phyloP scores from a whole-genome alignment of 352 stramenopile genomes.

The Phytophthora sp. region DNA sequence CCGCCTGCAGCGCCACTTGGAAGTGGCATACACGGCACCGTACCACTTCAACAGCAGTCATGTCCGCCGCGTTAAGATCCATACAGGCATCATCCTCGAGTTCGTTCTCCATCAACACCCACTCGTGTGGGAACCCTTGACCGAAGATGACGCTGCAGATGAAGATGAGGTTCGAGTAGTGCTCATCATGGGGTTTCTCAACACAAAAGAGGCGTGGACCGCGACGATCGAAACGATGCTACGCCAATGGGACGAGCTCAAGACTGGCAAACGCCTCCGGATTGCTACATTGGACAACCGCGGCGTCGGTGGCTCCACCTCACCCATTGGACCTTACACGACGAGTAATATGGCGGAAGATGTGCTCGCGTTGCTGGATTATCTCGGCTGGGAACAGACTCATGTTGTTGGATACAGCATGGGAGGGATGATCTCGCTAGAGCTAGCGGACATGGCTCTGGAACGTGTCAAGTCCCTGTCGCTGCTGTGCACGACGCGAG shows the following conservation, averaged over 20 bases:
- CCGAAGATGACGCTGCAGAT: neutral
- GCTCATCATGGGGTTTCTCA: conserved; percentile 53
- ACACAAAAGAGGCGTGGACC: conserved; percentile 51
- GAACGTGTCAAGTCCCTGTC: conserved; percentile 48
- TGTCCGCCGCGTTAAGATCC: conserved; percentile 35
- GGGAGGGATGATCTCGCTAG: conserved; percentile 58
- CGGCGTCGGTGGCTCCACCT: conserved; percentile 46
- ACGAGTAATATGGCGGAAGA: conserved; percentile 55
- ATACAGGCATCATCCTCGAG: conserved; percentile 46
- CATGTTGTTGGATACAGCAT: conserved; percentile 57
- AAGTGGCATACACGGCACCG: conserved; percentile 38
- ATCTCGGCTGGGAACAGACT: conserved; percentile 43
- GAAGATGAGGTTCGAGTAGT: conserved; percentile 36
- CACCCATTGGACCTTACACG: conserved; percentile 44
- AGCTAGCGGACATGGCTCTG: conserved; percentile 39
- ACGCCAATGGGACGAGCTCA: conserved; percentile 29
- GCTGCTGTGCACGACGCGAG: conserved; percentile 49
- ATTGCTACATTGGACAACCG: conserved; percentile 59
- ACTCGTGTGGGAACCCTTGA: conserved; percentile 11
- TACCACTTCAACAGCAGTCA: conserved; percentile 40
- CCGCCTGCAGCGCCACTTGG: conserved; percentile 39
- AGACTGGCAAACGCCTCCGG: conserved; percentile 18
- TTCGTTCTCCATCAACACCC: conserved; percentile 44
- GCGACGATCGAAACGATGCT: conserved; percentile 46
- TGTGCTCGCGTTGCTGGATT: conserved; percentile 44